Base-by-base conservation (phyloP, 306 rosid genomes). In the Cucurbita pepo region DNA sequence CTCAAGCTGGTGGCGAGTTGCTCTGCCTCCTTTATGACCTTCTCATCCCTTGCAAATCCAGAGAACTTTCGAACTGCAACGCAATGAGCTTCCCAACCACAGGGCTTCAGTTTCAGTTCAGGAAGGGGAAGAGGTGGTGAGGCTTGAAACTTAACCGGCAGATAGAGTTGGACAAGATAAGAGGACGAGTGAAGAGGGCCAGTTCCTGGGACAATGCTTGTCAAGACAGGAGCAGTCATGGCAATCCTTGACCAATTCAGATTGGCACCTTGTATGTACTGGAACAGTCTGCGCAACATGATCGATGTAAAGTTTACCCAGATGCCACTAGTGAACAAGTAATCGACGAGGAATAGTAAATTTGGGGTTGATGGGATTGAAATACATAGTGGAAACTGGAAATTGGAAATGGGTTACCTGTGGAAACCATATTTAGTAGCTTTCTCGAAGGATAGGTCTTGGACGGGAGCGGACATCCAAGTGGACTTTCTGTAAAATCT, bases 211-310 rank as follows among this genome's bases (percentile, higher is more conserved):
- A 87, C 89, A 67, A 81, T 81, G 81, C 83, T 85, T n/a, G 96
- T 88, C 71, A 93, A 62, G 13, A 88, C 79, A 0, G 94, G 97
- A 57, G 81, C 51, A 6, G 97, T 90, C 90, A 90, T 82, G 22
- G 90, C 81, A 19, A 93, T 82, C 56, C 91, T 78, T 11, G 98
- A 88, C 85, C 73, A 93, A 72, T 90, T 93, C 58, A 90, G 85
- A 79, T 93, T 90, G 61, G 97, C 97, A 9, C 97, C 97, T 86
- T 87, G 80, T 21, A 75, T 87, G 77, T 79, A 93, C 84, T 93
- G 94, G 86, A 90, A 93, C 79, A 93, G 77, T 79, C 93, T 91
- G 79, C 30, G 41, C 69, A 74, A 47, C 13, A 21, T 10, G 76
- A 52, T 52, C 55, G 3, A 30, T 30, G 34, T 30, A 30, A 30